phyloP scores from a whole-genome alignment of 129 eudicot genomes.

The Kitagawia praeruptora region DNA sequence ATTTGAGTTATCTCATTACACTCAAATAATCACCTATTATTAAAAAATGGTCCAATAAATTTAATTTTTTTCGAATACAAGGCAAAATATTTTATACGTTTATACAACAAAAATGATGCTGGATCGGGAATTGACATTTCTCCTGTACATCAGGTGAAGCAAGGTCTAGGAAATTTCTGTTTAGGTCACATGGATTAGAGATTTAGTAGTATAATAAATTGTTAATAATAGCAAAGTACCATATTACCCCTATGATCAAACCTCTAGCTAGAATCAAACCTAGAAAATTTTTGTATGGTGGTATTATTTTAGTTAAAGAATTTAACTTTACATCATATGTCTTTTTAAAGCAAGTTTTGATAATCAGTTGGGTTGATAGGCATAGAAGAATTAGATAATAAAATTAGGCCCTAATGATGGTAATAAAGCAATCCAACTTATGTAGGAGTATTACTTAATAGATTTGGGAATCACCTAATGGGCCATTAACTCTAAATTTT shows the following conservation, averaged over 20 bases:
- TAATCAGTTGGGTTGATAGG: conserved; percentile 7
- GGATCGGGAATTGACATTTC: no score
- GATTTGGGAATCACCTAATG: conserved; percentile 29
- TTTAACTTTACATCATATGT: conserved; percentile 9
- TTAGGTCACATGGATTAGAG: background rate
- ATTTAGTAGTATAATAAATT: background rate
- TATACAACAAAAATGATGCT: no score
- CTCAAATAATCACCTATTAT: no score
- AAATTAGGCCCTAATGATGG: conserved; percentile 1
- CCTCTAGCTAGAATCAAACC: conserved; percentile 13
- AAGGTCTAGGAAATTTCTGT: background rate
- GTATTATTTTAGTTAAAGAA: conserved; percentile 7
- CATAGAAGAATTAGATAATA: conserved; percentile 1
- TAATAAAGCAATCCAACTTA: conserved; percentile 18
- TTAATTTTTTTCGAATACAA: no score
- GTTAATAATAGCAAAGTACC: background rate
- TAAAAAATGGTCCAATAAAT: no score
- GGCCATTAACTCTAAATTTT: conserved; percentile 14
- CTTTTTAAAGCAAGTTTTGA: conserved; percentile 17
- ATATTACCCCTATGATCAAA: conserved; percentile 7
- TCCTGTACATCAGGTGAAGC: background rate
- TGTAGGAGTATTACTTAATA: background rate
- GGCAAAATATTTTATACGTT: no score
- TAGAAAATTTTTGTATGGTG: background rate
- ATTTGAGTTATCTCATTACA: no score